Evolutionary conservation across 1,139 yeast species (phyloP), one percentile per base, ranked within the genome.

Genomic region (Suhomyces bokatorum): DNA sequence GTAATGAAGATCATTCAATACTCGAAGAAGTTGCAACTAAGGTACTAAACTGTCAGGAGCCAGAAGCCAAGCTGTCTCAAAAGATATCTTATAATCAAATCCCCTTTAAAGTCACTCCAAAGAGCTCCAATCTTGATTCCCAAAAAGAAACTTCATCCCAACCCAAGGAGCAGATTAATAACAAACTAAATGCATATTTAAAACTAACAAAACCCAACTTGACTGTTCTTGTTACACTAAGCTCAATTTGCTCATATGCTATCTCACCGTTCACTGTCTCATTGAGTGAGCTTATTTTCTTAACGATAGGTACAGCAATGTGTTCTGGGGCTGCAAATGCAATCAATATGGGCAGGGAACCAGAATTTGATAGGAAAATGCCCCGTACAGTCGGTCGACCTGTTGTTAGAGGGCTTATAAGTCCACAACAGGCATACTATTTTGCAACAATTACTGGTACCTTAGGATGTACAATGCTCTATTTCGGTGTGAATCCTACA

Each of bases 311-410:
- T 13, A 93, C 98, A 0, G 81, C 93, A 1, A 67, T 93, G 37
- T 80, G 95, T 54, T 89, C 97, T 0, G 95, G 96, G 9, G 83
- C 97, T 2, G 99, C 99, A 1, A 93, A 93, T 66, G 96, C 98
- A 3, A 89, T 93, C 42, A 93, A 93, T 61, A 93, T 91, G 96
- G 98, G 91, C 1, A 75, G 99, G 51, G 99, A 93, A 64, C 96
- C 97, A 7, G 86, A 81, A 26, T 93, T 81, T 60, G 99, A 93
- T 60, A 78, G 80, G 41, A 78, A 80, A 59, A 95, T 93, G 99
- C 80, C 87, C 2, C 74, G 99, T 57, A 93, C 99, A 0, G 81
- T 87, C 16, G 79, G 84, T 8, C 75, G 99, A 53, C 99, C 99
- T 0, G 91, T 95, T 3, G 98, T 91, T 1, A 73, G 91, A 17